Evolutionary conservation across 768 basidiomycete genomes (phyloP), one percentile per base, ranked within the genome.

Genomic region (Dictyophora rubrovolvata): DNA sequence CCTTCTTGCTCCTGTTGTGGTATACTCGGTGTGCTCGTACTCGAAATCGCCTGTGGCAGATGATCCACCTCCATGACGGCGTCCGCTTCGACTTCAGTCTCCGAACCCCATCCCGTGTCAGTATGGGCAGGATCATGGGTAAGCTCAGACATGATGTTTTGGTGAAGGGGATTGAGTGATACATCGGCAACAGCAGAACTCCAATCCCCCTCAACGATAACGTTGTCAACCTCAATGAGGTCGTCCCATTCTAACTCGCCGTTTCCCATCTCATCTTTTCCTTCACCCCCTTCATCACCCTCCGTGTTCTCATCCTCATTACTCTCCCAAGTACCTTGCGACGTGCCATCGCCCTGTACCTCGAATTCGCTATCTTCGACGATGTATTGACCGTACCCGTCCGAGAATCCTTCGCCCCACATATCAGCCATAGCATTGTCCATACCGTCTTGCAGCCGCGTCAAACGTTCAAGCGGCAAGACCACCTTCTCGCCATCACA

Each of bases 401-500:
- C 66, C 28, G 66, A 63, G 47, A 53, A 61, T 54, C 60, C 65
- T 36, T 77, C 81, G 48, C 75, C 77, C 81, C 83, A 86, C 23
- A 79, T 68, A 55, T 83, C 83, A 61, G 89, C 86, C 8, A 89
- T 76, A 10, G 55, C 58, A 66, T 88, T 88, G 55, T 92, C 90
- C 42, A 87, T 75, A 21, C 85, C 87, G 70, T 93, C 92, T 62
- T 88, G 85, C 42, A 96, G 71, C 62, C 84, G 79, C 10, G 86
- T 89, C 52, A 94, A 69, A 21, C 85, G 79, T 56, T 84, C 76
- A 54, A 93, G 67, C 2, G 85, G 81, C 57, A 88, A 82, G 11
- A 73, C 68, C 18, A 70, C 70, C 1, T 72, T 69, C 12, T 71
- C 68, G 52, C 74, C 75, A 64, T 84, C 80, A 14, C 90, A 84